Base-by-base conservation (phyloP, 495 filamentous ascomycete species). In the Xylaria curta region DNA sequence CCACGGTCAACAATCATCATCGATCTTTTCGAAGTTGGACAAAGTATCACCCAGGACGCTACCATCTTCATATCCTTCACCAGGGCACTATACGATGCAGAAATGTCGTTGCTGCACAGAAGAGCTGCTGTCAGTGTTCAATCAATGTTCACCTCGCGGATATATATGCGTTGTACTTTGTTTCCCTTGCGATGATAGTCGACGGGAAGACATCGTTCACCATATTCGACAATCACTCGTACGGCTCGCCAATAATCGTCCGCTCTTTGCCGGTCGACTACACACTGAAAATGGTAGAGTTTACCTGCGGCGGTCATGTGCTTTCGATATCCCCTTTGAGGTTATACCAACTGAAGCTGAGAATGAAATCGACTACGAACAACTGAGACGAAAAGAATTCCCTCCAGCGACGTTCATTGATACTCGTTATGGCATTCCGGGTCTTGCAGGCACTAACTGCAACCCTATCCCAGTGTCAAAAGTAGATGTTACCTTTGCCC, bases 81-180 rank as follows among this genome's bases (percentile, higher is more conserved):
- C 61, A 54, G 51, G 40, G 51, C 51, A 38, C 46, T 51, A 36
- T 13, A 61, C 46, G 17, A 72, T 68, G 70, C 70, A 61, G 42
- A n/a, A 58, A 54, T 26, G 42, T 15, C 46, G 33, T 36, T 62
- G 33, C 33, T 62, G 19, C 24, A 54, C 53, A 21, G 72, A 78
- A 66, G 77, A 79, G 73, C 12, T 66, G 53, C 70, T 81, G 3
- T 81, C 79, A 31, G 71, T 76, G 17, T 81, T 78, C 73, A 78
- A 81, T 70, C 78, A 81, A 66, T 76, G 72, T 44, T 75, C 78
- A 51, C 77, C 78, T 68, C 78, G 78, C 4, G 75, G 72, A 24
- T 81, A 80, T 72, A 80, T 77, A 58, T 77, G 77, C 61, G 74
- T 77, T 10, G 80, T 75, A 13, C 78, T 81, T 3, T 80, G 78